Conservation (phyloP, 495 filamentous ascomycete species). For the Penicillium manginii region DNA sequence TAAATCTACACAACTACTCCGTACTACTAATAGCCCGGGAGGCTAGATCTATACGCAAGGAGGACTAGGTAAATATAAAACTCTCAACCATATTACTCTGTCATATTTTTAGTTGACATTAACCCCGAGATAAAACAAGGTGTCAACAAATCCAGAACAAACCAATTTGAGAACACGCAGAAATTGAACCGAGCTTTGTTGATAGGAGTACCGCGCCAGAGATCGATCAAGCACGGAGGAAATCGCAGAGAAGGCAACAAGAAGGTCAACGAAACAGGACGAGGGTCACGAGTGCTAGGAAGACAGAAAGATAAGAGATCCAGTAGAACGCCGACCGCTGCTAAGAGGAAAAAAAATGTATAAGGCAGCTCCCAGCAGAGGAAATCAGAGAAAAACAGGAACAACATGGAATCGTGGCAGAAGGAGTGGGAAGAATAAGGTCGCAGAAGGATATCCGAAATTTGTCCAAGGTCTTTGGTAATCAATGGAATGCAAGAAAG, state of each 20-base stretch:
- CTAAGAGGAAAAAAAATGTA: conserved; percentile 24
- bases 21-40: too few species aligned
- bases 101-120: conserved; percentile 2
- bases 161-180: conserved; percentile 15
- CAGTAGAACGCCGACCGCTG: conserved; percentile 35
- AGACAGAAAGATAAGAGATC: conserved; percentile 11
- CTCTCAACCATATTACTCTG: conserved; percentile 1
- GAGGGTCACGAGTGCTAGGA: conserved; percentile 5
- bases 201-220: conserved; percentile 7
- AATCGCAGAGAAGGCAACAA: conserved; percentile 2
- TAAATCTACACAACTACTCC: too few species aligned
- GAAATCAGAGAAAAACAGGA: not conserved
- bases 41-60: too few species aligned
- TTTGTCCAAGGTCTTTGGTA: conserved; percentile 16
- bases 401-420: conserved; percentile 11
- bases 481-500: conserved; percentile 18
- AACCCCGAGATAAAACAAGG: not conserved
- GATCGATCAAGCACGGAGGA: not conserved
- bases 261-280: conserved; percentile 1
- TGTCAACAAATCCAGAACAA: conserved; percentile 9
- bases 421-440: conserved; percentile 14
- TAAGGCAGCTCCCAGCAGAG: conserved; percentile 21
- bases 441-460: conserved; percentile 3
- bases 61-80: not conserved
- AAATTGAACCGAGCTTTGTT: conserved; percentile 15